phyloP scores from a whole-genome alignment of 331 rosid species.

The Acacia pycnantha region DNA sequence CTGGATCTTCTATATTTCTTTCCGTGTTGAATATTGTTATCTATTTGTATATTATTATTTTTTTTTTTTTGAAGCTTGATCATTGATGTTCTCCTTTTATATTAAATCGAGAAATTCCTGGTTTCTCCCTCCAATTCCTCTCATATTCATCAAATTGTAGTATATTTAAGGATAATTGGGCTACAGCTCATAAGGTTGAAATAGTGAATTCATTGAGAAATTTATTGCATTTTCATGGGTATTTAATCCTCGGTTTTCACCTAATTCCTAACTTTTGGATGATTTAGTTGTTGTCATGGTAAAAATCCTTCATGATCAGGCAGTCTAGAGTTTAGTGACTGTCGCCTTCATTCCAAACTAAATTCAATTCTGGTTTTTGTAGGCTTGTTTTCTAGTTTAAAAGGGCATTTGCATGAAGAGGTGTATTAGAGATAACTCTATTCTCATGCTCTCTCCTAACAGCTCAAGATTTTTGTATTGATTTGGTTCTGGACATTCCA shows the following conservation, averaged over 20 bases:
- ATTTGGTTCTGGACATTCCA: background rate
- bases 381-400: too few relatives aligned
- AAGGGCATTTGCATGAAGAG: too few relatives aligned
- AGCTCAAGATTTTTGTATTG: background rate
- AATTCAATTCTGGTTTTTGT: too few relatives aligned
- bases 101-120: constrained; percentile 4
- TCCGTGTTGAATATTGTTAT: background rate
- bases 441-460: background rate
- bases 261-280: background rate
- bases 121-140: background rate
- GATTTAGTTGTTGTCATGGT: background rate
- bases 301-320: background rate
- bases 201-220: too few relatives aligned
- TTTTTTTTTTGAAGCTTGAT: background rate
- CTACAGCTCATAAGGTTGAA: background rate
- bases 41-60: constrained; percentile 3
- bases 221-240: too few relatives aligned
- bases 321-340: background rate
- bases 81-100: constrained; percentile 3
- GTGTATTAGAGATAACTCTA: too few relatives aligned
- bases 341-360: background rate
- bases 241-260: too few relatives aligned
- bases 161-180: background rate
- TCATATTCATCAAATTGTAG: background rate
- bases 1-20: constrained; percentile 15